Conservation (phyloP, 306 rosid genomes). For the Acacia melanoxylon region DNA sequence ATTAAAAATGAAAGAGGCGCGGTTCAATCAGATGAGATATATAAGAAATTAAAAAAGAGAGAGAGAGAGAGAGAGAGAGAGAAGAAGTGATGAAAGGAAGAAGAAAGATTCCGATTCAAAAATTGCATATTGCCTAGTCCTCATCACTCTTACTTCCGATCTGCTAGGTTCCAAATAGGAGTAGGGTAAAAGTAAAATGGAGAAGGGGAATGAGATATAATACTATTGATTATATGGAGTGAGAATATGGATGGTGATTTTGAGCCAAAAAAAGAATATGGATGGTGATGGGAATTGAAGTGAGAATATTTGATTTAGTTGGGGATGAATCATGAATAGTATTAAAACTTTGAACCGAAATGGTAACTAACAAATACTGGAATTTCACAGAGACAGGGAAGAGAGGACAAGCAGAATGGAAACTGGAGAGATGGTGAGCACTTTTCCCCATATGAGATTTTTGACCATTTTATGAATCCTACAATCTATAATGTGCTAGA, state of each 20-base stretch:
- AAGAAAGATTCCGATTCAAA: not conserved
- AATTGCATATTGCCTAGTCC: not conserved
- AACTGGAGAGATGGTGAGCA: not conserved
- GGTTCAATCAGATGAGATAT: not conserved
- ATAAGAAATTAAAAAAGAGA: too few relatives aligned
- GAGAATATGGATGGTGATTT: not conserved
- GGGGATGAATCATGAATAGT: not conserved
- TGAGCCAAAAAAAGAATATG: not conserved
- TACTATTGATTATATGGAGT: not conserved
- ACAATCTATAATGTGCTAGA: not conserved
- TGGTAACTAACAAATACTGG: not conserved
- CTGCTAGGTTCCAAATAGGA: not conserved
- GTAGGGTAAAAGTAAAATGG: too few relatives aligned
- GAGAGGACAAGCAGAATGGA: not conserved
- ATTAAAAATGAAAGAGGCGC: too few relatives aligned
- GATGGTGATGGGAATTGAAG: not conserved
- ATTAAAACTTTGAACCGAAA: not conserved
- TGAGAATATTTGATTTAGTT: not conserved
- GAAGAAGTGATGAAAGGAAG: not conserved
- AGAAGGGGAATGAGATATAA: not conserved
- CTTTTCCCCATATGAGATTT: not conserved
- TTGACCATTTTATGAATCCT: not conserved
- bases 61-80: too few relatives aligned
- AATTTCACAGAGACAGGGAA: not conserved
- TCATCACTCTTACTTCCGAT: not conserved